phyloP scores from a whole-genome alignment of 768 basidiomycete species.

The Tremella fuciformis region DNA sequence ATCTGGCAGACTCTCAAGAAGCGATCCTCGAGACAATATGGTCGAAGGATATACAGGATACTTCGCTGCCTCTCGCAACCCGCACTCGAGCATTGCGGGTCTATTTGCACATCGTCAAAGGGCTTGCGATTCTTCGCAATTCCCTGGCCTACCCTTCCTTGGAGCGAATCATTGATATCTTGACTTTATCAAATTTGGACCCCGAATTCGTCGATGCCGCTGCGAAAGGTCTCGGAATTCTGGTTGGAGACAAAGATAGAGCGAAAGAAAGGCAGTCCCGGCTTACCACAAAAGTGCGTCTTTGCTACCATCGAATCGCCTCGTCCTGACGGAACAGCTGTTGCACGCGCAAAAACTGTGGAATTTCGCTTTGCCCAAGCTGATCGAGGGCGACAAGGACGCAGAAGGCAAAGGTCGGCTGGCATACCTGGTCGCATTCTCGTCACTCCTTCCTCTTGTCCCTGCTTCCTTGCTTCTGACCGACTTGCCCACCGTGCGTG shows the following conservation, averaged over 20 bases:
- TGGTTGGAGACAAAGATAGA: constrained; percentile 61
- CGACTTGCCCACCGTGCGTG: constrained; percentile 56
- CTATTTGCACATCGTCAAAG: constrained; percentile 61
- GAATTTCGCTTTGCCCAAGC: constrained; percentile 65
- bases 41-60: constrained; percentile 45
- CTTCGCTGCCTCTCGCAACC: constrained; percentile 14
- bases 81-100: constrained; percentile 36
- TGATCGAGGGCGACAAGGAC: constrained; percentile 67
- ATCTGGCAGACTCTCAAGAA: constrained; percentile 25
- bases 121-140: constrained; percentile 72
- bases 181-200: constrained; percentile 58
- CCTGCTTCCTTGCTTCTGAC: constrained; percentile 71
- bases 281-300: constrained; percentile 69
- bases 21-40: constrained; percentile 32
- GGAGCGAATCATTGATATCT: constrained; percentile 66
- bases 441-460: constrained; percentile 72
- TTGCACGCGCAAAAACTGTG: constrained; percentile 60
- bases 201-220: constrained; percentile 65
- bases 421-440: constrained; percentile 79
- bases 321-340: constrained; percentile 40
- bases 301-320: not conserved
- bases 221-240: constrained; percentile 68
- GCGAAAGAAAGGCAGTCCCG: constrained; percentile 73
- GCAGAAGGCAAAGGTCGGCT: constrained; percentile 53
- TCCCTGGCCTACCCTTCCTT: constrained; percentile 60